Conservation (phyloP, 257 asterid species). For the Penstemon newberryi region DNA sequence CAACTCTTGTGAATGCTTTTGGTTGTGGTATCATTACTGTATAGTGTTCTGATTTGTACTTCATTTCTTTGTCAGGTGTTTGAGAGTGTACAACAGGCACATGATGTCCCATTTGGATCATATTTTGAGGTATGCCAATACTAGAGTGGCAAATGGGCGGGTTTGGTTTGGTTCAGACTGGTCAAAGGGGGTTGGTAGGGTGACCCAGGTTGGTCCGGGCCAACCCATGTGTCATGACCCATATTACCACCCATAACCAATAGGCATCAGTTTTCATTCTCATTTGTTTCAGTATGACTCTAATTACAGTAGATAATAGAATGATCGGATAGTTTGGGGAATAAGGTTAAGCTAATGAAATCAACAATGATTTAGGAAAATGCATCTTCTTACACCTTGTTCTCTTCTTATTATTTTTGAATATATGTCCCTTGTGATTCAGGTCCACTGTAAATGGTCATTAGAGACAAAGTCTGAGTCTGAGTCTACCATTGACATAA, state of each 20-base stretch:
- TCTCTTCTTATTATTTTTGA: conserved; percentile 14
- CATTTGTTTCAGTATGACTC: conserved; percentile 7
- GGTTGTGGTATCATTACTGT: conserved; percentile 12
- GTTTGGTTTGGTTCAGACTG: no score
- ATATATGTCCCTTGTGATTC: conserved; percentile 33
- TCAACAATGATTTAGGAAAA: conserved; percentile 1
- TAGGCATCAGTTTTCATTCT: conserved; percentile 14
- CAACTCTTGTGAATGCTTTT: conserved; percentile 5
- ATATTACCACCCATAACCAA: neutral
- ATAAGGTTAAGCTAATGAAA: conserved; percentile 13
- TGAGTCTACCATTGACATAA: conserved; percentile 70
- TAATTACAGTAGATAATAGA: neutral
- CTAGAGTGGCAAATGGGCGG: no score
- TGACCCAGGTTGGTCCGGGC: no score
- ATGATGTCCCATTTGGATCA: conserved; percentile 97
- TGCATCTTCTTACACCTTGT: neutral
- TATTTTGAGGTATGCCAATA: conserved; percentile 72
- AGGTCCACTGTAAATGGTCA: conserved; percentile 92
- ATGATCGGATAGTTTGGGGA: conserved; percentile 2
- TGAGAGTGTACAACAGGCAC: conserved; percentile 98
- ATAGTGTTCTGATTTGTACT: conserved; percentile 17
- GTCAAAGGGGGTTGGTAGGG: no score
- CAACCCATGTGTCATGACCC: no score
- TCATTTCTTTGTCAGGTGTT: conserved; percentile 57
- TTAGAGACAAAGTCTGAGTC: conserved; percentile 68